Evolutionary conservation across 2,329 filamentous ascomycete species (phyloP).

Genomic region (Verticillium isaacii): DNA sequence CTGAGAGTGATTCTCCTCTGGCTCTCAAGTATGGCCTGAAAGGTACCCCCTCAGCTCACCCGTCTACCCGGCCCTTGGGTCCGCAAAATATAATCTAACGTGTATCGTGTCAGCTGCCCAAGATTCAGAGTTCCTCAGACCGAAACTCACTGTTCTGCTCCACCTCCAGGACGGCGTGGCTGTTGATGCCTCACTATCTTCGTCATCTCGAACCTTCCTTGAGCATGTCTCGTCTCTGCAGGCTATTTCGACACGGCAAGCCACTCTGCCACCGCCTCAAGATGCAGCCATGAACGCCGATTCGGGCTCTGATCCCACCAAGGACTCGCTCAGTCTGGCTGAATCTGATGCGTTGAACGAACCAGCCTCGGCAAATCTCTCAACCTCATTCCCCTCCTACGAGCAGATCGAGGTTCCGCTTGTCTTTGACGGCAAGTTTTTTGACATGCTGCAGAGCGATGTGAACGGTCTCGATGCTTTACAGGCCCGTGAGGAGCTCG

Average conservation of each 20-base stretch:
- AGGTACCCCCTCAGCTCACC: constrained; percentile 25
- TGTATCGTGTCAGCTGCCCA: constrained; percentile 22
- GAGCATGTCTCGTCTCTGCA: constrained; percentile 47
- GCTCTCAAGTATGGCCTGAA: constrained; percentile 52
- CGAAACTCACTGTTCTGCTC: constrained; percentile 66
- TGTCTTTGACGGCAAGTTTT: constrained; percentile 74
- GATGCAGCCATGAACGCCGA: background rate
- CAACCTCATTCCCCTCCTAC: background rate
- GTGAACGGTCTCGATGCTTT: constrained; percentile 64
- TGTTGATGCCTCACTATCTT: constrained; percentile 63
- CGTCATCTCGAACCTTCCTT: constrained; percentile 59
- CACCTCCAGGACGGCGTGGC: constrained; percentile 62
- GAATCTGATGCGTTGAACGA: background rate
- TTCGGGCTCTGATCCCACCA: background rate
- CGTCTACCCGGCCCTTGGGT: background rate
- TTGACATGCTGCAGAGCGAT: constrained; percentile 68
- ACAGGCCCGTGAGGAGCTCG: constrained; percentile 60
- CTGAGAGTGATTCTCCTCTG: constrained; percentile 39
- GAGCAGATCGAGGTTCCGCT: constrained; percentile 67
- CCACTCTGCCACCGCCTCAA: constrained; percentile 1
- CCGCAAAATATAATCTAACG: background rate
- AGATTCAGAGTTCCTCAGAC: constrained; percentile 48
- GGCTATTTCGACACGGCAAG: constrained; percentile 4
- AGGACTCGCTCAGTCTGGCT: background rate
- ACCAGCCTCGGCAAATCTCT: background rate